phyloP scores from a whole-genome alignment of 2,329 filamentous ascomycete genomes.

The Daldinia sp. region DNA sequence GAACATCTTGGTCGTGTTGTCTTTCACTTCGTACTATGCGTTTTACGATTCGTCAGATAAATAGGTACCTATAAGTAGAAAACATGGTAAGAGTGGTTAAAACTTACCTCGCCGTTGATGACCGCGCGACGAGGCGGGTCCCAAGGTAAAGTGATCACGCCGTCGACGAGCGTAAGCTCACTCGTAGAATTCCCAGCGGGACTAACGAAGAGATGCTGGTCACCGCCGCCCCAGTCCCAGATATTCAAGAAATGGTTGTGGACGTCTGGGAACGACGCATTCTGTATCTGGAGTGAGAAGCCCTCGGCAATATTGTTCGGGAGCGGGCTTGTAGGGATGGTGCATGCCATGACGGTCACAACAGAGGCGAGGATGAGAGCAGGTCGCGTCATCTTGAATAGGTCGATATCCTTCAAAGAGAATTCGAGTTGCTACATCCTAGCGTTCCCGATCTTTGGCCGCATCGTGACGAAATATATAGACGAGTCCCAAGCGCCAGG shows the following conservation, averaged over 20 bases:
- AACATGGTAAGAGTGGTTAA: not conserved
- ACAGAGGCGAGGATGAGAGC: slow-evolving; percentile 29
- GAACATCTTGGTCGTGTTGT: slow-evolving; percentile 63
- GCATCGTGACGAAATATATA: not conserved
- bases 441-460: no score
- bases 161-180: slow-evolving; percentile 55
- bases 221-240: slow-evolving; percentile 56
- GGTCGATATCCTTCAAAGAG: not conserved
- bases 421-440: not conserved
- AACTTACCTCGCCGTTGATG: slow-evolving; percentile 59
- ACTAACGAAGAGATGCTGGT: slow-evolving; percentile 56
- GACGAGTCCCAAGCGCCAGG: not conserved
- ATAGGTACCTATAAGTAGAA: not conserved
- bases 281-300: slow-evolving; percentile 56
- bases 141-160: slow-evolving; percentile 53
- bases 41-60: not conserved
- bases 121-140: slow-evolving; percentile 52
- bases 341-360: slow-evolving; percentile 47
- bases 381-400: not conserved
- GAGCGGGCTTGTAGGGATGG: slow-evolving; percentile 47
- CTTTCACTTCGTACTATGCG: slow-evolving; percentile 55
- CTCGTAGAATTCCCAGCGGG: slow-evolving; percentile 54
- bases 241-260: slow-evolving; percentile 55
- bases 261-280: slow-evolving; percentile 53
- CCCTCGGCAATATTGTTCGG: slow-evolving; percentile 52